Percentiles rank a stretch among this genome's conserved stretches.
These are phyloP conservation scores for Cupressus sempervirens DNA, from an alignment of 75 land plant species.

Conservation along the genomic window DNA sequence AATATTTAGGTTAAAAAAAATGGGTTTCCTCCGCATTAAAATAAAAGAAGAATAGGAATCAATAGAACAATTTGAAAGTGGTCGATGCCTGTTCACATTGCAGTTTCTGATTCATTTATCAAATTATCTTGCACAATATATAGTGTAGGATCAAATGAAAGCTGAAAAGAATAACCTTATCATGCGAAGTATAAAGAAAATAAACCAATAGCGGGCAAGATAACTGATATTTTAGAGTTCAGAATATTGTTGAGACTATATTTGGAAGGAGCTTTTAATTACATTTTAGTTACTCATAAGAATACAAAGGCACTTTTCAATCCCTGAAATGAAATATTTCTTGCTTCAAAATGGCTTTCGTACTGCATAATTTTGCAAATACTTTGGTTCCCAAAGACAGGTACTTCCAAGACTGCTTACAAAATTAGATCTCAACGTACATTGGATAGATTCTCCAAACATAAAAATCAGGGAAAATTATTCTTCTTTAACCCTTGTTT, in stretches of 20 bases:
- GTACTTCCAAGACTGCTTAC: not conserved
- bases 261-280: not conserved
- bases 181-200: not conserved
- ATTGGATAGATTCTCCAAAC: not conserved
- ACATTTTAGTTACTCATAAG: not conserved
- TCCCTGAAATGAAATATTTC: not conserved
- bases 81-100: not conserved
- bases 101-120: not conserved
- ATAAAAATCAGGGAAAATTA: not conserved
- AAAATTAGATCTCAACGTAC: not conserved
- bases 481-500: not conserved
- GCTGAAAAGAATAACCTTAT: not conserved
- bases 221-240: not conserved
- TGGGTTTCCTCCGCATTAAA: not conserved
- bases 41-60: not conserved
- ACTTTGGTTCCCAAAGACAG: not conserved
- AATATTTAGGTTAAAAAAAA: not conserved
- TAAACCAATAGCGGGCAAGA: not conserved
- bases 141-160: not conserved
- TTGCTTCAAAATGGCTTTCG: not conserved
- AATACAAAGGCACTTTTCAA: not conserved
- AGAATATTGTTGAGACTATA: not conserved
- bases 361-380: not conserved
- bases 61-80: not conserved
- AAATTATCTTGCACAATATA: not conserved